Conservation (phyloP, 2,329 filamentous ascomycete genomes). For the Bipolaris cookei region DNA sequence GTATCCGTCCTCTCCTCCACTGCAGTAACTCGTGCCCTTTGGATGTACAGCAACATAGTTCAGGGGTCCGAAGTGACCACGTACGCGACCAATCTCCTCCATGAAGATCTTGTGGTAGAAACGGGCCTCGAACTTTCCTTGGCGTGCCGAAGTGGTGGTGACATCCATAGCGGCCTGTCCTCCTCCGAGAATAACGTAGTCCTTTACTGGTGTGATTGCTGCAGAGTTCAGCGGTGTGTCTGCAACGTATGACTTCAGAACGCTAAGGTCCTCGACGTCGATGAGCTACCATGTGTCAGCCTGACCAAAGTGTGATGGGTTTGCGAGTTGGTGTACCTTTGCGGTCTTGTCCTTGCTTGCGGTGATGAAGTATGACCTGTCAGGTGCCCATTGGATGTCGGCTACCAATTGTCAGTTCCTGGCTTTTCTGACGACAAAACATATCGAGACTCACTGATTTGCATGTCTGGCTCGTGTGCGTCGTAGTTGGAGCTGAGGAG, state of each 20-base stretch:
- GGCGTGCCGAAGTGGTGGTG: slow-evolving; percentile 88
- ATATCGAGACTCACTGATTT: slow-evolving; percentile 61
- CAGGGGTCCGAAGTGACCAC: slow-evolving; percentile 94
- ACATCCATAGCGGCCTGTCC: slow-evolving; percentile 99
- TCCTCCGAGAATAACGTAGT: slow-evolving; percentile 96
- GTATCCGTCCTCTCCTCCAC: slow-evolving; percentile 97
- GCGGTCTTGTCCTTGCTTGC: slow-evolving; percentile 97
- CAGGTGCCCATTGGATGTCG: slow-evolving; percentile 91
- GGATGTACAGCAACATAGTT: slow-evolving; percentile 97
- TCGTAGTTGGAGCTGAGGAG: slow-evolving; percentile 77
- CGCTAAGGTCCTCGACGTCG: slow-evolving; percentile 81
- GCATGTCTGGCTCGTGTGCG: slow-evolving; percentile 84
- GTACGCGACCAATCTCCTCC: slow-evolving; percentile 96
- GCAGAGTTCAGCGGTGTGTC: slow-evolving; percentile 98
- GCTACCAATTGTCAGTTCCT: slow-evolving; percentile 73
- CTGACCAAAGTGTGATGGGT: slow-evolving; percentile 3
- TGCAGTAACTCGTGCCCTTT: slow-evolving; percentile 89
- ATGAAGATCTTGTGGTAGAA: slow-evolving; percentile 99
- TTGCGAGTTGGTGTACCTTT: slow-evolving; percentile 64
- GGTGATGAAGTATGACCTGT: slow-evolving; percentile 98
- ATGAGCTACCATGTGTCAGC: slow-evolving; percentile 64
- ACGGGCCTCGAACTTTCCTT: slow-evolving; percentile 98
- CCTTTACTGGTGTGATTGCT: slow-evolving; percentile 91
- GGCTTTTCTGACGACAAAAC: not conserved
- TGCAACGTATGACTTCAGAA: slow-evolving; percentile 89